A percentile compares a stretch with the other conserved stretches of the same genome.
Conservation (phyloP, 441 rosid species). For the Croton setiger region DNA sequence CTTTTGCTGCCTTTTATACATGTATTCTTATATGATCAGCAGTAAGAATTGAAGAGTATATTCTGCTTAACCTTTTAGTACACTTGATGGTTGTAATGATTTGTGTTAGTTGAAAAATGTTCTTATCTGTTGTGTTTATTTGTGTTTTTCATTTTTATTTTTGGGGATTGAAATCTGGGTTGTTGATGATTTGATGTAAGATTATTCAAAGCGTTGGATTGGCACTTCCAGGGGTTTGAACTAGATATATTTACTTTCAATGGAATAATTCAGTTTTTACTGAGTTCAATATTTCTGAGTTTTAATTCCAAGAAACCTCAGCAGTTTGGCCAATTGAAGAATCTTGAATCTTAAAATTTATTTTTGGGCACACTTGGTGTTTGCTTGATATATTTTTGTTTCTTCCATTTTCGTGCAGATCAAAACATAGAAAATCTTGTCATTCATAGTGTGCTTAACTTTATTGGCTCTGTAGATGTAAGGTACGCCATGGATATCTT, state of each 20-base stretch:
- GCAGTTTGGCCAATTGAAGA: not conserved
- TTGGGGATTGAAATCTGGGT: not conserved
- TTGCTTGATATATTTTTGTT: slow-evolving; percentile 14
- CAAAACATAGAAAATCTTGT: slow-evolving; percentile 67
- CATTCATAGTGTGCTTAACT: slow-evolving; percentile 73
- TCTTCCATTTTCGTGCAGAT: slow-evolving; percentile 51
- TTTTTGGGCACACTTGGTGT: not conserved
- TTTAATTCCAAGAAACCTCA: not conserved
- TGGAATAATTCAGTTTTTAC: not conserved
- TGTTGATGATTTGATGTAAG: not conserved
- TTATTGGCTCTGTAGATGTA: slow-evolving; percentile 71
- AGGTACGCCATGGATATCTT: slow-evolving; percentile 45
- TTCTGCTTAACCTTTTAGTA: not conserved
- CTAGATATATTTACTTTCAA: not conserved
- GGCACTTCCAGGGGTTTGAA: not conserved
- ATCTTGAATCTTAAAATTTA: not conserved
- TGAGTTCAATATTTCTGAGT: not conserved
- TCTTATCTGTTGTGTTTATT: not conserved
- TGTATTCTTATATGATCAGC: slow-evolving; percentile 7
- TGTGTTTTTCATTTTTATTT: not conserved
- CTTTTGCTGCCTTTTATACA: not conserved
- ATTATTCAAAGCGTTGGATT: not conserved
- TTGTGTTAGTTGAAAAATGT: not conserved
- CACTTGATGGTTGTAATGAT: slow-evolving; percentile 1
- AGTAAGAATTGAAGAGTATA: slow-evolving; percentile 8